Evolutionary conservation across 2,329 filamentous ascomycete species (phyloP).

Genomic region (Hypomyces perniciosus): DNA sequence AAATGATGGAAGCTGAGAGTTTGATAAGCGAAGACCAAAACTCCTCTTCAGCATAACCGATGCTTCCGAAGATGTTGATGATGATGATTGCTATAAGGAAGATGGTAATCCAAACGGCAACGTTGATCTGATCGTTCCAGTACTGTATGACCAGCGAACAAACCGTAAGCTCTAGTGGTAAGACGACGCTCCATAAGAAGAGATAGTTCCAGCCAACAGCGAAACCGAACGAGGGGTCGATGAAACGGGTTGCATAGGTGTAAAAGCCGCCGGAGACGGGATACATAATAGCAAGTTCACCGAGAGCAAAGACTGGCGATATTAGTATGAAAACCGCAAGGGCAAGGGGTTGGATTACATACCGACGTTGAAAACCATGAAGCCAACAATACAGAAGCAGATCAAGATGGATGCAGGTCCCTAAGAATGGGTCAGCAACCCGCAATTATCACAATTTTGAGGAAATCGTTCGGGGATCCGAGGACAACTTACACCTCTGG

Average conservation of each 20-base stretch:
- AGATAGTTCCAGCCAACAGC: conserved; percentile 43
- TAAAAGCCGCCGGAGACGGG: conserved; percentile 60
- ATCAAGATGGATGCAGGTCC: conserved; percentile 40
- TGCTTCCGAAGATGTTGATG: conserved; percentile 50
- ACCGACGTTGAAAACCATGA: conserved; percentile 55
- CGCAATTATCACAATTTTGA: background rate
- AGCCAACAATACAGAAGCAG: conserved; percentile 50
- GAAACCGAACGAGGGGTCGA: conserved; percentile 55
- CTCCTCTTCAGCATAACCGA: conserved; percentile 50
- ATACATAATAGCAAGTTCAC: conserved; percentile 56
- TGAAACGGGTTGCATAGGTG: conserved; percentile 54
- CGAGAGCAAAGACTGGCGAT: conserved; percentile 47
- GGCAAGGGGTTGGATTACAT: conserved; percentile 11
- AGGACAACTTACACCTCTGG: conserved; percentile 37
- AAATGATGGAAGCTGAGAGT: conserved; percentile 50
- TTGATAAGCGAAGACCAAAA: conserved; percentile 52
- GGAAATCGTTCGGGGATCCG: conserved; percentile 4
- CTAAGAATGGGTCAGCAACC: background rate
- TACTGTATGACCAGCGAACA: conserved; percentile 45
- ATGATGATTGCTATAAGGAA: conserved; percentile 45
- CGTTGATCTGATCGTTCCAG: conserved; percentile 42
- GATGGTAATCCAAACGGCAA: conserved; percentile 47
- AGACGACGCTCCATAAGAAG: conserved; percentile 45
- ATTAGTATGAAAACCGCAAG: background rate
- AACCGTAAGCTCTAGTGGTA: conserved; percentile 47